Evolutionary conservation across 208 protist genomes (phyloP), one percentile per base, ranked within the genome.

Genomic region (Wallacemonas sp.): DNA sequence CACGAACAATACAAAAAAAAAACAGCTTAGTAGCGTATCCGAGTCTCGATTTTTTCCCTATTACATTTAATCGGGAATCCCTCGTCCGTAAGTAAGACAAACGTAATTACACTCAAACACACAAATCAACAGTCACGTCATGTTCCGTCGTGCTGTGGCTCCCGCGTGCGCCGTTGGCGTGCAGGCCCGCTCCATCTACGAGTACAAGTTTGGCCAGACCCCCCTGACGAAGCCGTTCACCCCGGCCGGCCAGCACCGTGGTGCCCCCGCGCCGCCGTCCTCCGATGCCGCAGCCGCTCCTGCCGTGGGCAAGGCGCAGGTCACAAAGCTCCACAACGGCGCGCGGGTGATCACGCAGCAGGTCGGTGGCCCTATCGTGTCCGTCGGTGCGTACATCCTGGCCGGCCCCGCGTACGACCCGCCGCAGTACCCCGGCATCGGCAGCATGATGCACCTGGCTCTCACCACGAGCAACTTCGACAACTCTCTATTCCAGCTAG

Each of bases 341-440:
- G 84, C 77, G 8, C 81, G 85, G 17, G 78, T 96, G 21, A 91
- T 96, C 56, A 80, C 85, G 39, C 90, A 96, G 46, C 77, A 94
- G 63, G 56, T 81, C 5, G 73, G 76, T 19, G 86, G 86, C 11
- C 77, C 90, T 0, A 63, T 88, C 24, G 82, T 90, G 19, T 89
- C 88, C 9, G 73, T 96, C 8, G 90, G 90, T 17, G 84, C 87
- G 19, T 96, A 94, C 76, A 81, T 89, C 42, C 79, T 84, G 24
- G 90, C 90, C 14, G 90, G 90, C 11, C 84, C 90, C 11, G 84
- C 46, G 24, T 96, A 92, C 72, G 90, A 96, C 75, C 85, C 90
- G 14, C 49, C 77, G 19, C 71, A 49, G 22, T 81, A 72, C 66
- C 90, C 90, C 5, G 90, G 90, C 42, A 62, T 84, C 12, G 78